phyloP scores from a whole-genome alignment of 1,139 yeast genomes.

The Saccharomyces hybrid region DNA sequence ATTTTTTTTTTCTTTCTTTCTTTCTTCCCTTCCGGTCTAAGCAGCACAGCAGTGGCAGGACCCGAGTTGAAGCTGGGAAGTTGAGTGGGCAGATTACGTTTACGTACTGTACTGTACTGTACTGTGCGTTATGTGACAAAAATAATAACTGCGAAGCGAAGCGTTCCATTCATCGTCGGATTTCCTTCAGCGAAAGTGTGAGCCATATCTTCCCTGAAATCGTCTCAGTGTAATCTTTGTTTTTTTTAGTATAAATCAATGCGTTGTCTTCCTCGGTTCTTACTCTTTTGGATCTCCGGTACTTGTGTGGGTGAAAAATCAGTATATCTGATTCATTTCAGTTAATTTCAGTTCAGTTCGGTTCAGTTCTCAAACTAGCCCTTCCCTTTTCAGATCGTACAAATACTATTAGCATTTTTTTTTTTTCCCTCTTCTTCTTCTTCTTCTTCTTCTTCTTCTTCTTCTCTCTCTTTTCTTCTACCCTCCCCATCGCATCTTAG shows the following conservation, averaged over 20 bases:
- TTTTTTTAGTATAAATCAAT: neutral
- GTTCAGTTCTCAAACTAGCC: neutral
- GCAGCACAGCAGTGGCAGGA: neutral
- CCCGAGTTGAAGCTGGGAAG: neutral
- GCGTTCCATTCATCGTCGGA: too few species aligned
- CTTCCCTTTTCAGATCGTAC: neutral
- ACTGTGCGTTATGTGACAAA: too few species aligned
- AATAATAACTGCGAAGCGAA: too few species aligned
- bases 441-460: too few species aligned
- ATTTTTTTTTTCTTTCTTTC: neutral
- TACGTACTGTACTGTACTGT: neutral
- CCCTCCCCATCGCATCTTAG: too few species aligned
- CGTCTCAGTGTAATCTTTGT: too few species aligned
- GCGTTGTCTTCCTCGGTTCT: neutral
- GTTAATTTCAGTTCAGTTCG: too few species aligned
- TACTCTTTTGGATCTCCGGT: neutral
- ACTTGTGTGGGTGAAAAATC: neutral
- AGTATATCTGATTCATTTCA: too few species aligned
- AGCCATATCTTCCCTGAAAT: constrained; percentile 1
- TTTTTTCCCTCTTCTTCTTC: too few species aligned
- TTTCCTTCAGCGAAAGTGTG: neutral
- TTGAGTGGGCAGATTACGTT: neutral
- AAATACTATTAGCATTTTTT: too few species aligned
- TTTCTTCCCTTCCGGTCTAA: neutral
- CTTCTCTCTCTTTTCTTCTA: too few species aligned